These are phyloP conservation scores for Russula emetica DNA, from an alignment of 768 basidiomycete genomes.

Conservation along the genomic window DNA sequence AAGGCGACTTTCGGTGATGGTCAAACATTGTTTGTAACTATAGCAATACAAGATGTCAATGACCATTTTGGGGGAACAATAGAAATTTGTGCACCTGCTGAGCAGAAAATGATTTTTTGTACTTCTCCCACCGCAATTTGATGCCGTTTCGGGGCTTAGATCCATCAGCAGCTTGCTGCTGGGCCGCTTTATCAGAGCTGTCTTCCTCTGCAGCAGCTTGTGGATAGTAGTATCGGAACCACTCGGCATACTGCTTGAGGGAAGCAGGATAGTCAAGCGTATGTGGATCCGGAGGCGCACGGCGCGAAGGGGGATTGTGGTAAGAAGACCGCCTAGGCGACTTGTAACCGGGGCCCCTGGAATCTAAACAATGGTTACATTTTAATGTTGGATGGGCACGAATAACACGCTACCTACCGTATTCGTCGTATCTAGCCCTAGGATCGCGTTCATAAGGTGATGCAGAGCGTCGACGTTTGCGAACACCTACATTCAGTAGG, in stretches of 20 bases:
- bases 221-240: conserved; percentile 76
- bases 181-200: conserved; percentile 75
- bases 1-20: conserved; percentile 90
- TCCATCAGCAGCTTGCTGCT: conserved; percentile 78
- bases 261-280: conserved; percentile 77
- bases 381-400: conserved; percentile 22
- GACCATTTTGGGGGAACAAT: conserved; percentile 1
- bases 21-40: conserved; percentile 95
- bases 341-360: conserved; percentile 59
- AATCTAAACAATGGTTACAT: conserved; percentile 51
- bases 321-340: conserved; percentile 59
- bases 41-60: conserved; percentile 16
- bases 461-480: conserved; percentile 74
- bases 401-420: conserved; percentile 48
- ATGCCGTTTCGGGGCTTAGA: conserved; percentile 82
- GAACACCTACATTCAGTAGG: conserved; percentile 40
- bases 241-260: conserved; percentile 81
- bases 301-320: conserved; percentile 42
- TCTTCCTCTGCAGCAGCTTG: conserved; percentile 80
- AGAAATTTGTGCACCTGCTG: conserved; percentile 62
- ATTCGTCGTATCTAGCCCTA: conserved; percentile 79
- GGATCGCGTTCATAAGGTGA: conserved; percentile 82
- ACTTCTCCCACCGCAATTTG: conserved; percentile 83
- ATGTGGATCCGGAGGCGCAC: conserved; percentile 73
- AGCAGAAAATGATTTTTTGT: conserved; percentile 85